Evolutionary conservation across 2,329 filamentous ascomycete species (phyloP), one percentile per base, ranked within the genome.

Genomic region (Fusarium chuoi): DNA sequence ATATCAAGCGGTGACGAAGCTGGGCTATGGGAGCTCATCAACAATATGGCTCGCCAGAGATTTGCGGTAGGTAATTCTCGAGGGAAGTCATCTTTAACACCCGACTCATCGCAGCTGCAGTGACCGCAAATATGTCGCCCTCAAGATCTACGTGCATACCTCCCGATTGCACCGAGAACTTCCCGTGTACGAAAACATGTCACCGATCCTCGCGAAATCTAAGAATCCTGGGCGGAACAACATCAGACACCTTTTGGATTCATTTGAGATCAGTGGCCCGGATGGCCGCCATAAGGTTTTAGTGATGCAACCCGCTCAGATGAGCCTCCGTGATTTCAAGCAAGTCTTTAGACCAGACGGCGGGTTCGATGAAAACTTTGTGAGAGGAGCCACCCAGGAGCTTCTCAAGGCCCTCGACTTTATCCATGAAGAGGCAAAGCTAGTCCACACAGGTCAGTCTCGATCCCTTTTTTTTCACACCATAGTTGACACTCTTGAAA

Each of bases 21-120:
- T 86, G 13, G 84, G 84, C 15, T 86, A 75, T 73, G 84, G 84
- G 28, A 74, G 75, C 22, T 81, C 77, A 12, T 86, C 83, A 10
- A 86, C 84, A 0, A 82, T 85, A 24, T 86, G 84, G 83, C 78
- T 86, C 20, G 83, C 83, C 10, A 79, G 54, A n/a, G 70, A 74
- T 7, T 20, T 73, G 1, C 59, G 5, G 65, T 62, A 18, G 7
- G 44, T 49, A 2, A 28, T 13, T n/a, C 10, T 11, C 3, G 5
- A 15, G 10, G 14, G 9, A 5, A 22, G 4, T 2, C 7, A 10
- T 7, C 26, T 4, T 4, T 7, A 7, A 5, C 1, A 15, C 7
- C 7, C 22, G 33, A 22, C 28, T 49, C 5, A 49, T 30, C 4
- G 14, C 10, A n/a, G 15, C 5, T 24, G 78, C 39, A 79, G 74